Evolutionary conservation across 768 basidiomycete species (phyloP), one percentile per base, ranked within the genome.

Genomic region (Suillus alpinus): DNA sequence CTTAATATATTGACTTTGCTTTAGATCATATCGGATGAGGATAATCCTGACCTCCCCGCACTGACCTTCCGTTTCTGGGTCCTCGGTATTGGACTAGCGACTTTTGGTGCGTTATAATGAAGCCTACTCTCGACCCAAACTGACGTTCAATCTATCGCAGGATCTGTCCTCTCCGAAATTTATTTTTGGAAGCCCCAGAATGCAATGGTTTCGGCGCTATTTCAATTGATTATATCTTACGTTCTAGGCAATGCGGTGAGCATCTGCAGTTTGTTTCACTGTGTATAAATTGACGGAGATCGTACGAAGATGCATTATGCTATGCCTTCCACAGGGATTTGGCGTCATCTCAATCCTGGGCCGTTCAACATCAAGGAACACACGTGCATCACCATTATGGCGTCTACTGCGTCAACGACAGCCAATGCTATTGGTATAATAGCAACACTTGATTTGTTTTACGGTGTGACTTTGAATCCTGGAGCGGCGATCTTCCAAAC

Each of bases 321-420:
- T n/a, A 53, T 64, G 57, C 63, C 63, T 23, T 62, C 57, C 9
- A 59, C 26, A 9, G 61, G 63, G 3, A 29, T 65, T 62, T 86
- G 82, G 81, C 70, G 80, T n/a, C 85, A 82, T 67, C 70, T 86
- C 56, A 86, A 86, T 66, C 86, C 85, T 4, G 84, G 85, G 0
- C 83, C 83, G 23, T 87, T 87, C 76, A 87, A 86, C 77, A 76
- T 71, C 69, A 83, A 83, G 67, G 86, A 87, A 65, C 85, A 87
- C 65, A 83, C 85, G 8, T 81, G 81, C 16, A 86, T 87, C 55
- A 84, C 84, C 3, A 84, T 86, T 40, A 83, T 87, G 69, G 72
- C 85, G 1, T 81, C 83, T 20, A 86, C 86, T 0, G 86, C 86
- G 2, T 81, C 83, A 1, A 77, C 79, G 2, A 83, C 84, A 1